phyloP scores from a whole-genome alignment of 208 protist species.

The Acanthamoeba healyi region DNA sequence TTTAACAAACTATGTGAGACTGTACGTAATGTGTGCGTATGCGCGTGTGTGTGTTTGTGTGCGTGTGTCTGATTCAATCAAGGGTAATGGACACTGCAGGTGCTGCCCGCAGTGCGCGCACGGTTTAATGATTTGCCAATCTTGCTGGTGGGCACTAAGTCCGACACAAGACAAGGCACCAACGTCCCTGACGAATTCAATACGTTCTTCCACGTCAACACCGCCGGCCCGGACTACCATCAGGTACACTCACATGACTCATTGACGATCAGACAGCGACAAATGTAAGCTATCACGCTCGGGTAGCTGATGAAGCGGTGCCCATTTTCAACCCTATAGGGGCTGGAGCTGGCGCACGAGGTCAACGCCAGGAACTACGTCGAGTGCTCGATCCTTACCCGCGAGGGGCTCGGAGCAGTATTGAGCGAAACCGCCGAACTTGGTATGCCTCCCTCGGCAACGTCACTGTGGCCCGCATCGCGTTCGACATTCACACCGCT shows the following conservation, averaged over 20 bases:
- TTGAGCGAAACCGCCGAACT: background rate
- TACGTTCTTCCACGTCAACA: background rate
- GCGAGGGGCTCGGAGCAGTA: background rate
- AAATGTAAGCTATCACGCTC: no score
- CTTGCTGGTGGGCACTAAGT: conserved; percentile 29
- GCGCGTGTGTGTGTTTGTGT: no score
- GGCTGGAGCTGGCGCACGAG: background rate
- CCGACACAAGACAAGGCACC: background rate
- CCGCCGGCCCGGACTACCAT: background rate
- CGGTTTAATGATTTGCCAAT: conserved; percentile 42
- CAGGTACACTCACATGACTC: background rate
- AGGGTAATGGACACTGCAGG: background rate
- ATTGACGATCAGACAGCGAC: no score
- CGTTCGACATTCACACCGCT: no score
- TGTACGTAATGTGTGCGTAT: background rate
- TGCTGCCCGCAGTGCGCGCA: background rate
- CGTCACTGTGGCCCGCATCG: background rate
- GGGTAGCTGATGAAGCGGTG: no score
- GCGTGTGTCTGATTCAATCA: no score
- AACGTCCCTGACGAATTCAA: background rate
- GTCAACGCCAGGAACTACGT: conserved; percentile 17
- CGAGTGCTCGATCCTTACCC: conserved; percentile 33
- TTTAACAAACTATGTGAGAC: background rate
- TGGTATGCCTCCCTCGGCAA: background rate
- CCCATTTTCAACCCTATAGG: background rate